Evolutionary conservation across 257 asterid genomes (phyloP).

Genomic region (Ballota nigra): DNA sequence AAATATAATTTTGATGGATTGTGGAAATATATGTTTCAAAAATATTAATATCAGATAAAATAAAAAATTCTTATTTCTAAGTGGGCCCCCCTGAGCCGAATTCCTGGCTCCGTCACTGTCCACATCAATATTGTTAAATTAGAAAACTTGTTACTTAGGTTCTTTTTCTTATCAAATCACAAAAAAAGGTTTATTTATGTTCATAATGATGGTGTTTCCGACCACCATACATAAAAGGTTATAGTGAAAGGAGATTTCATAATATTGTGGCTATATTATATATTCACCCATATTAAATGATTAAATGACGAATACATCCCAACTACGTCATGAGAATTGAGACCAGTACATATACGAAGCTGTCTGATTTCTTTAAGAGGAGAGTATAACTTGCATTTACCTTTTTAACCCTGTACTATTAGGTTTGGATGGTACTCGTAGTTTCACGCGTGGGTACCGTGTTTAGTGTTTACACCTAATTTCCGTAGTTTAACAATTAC

Average conservation of each 20-base stretch:
- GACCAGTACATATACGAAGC: conserved; percentile 13
- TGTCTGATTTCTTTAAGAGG: conserved; percentile 9
- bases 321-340: conserved; percentile 17
- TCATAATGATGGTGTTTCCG: conserved; percentile 24
- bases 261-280: not conserved
- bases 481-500: not conserved
- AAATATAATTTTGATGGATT: no score
- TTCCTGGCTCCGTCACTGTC: no score
- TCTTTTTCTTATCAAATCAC: no score
- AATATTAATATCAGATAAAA: no score
- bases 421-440: not conserved
- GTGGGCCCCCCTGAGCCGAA: no score
- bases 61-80: no score
- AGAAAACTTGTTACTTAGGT: no score
- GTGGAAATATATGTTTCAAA: no score
- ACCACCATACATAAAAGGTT: conserved; percentile 9
- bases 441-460: not conserved
- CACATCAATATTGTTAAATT: no score
- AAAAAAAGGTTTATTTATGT: not conserved
- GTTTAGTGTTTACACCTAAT: not conserved
- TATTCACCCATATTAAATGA: conserved; percentile 1
- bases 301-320: conserved; percentile 29
- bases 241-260: not conserved
- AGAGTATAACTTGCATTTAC: conserved; percentile 21
- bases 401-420: conserved; percentile 13